phyloP scores from a whole-genome alignment of 164 flowering plant species.

The Aristolochia californica region DNA sequence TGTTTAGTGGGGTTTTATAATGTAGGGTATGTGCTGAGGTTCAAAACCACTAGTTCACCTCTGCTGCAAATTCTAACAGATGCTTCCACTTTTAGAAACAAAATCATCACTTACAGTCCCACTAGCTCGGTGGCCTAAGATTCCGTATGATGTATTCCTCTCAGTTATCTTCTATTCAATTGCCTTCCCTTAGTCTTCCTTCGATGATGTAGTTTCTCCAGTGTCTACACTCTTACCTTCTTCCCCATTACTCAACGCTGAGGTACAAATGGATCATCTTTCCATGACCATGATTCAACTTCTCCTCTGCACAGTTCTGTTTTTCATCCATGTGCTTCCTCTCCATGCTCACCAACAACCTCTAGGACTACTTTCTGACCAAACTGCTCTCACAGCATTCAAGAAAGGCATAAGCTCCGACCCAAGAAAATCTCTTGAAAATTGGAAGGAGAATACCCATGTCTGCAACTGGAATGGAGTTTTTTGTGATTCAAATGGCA shows the following conservation, averaged over 20 bases:
- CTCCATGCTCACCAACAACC: constrained; percentile 4
- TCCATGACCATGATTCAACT: constrained; percentile 1
- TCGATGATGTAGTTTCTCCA: too few species aligned
- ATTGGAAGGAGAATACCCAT: constrained; percentile 16
- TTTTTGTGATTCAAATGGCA: constrained; percentile 7
- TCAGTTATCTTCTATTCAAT: too few species aligned
- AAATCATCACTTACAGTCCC: too few species aligned
- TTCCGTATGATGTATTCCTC: too few species aligned
- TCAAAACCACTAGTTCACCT: too few species aligned
- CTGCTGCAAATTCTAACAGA: too few species aligned
- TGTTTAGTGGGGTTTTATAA: too few species aligned
- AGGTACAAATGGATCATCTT: constrained; percentile 6
- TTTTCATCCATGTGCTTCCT: constrained; percentile 8
- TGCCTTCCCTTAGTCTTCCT: too few species aligned
- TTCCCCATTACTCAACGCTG: constrained; percentile 6
- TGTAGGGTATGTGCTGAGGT: too few species aligned
- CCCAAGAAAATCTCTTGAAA: constrained; percentile 12
- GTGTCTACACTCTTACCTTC: background rate
- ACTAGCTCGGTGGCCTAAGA: too few species aligned
- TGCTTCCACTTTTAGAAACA: too few species aligned
- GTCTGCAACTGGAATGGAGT: constrained; percentile 22
- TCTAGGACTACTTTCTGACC: constrained; percentile 4
- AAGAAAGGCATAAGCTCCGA: constrained; percentile 15
- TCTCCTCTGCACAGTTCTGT: constrained; percentile 9
- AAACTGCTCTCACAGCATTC: constrained; percentile 14